Percentiles rank a stretch among this genome's conserved stretches.
Conservation (phyloP, 2,329 filamentous ascomycete species). For the Hymenoscyphus occultus region DNA sequence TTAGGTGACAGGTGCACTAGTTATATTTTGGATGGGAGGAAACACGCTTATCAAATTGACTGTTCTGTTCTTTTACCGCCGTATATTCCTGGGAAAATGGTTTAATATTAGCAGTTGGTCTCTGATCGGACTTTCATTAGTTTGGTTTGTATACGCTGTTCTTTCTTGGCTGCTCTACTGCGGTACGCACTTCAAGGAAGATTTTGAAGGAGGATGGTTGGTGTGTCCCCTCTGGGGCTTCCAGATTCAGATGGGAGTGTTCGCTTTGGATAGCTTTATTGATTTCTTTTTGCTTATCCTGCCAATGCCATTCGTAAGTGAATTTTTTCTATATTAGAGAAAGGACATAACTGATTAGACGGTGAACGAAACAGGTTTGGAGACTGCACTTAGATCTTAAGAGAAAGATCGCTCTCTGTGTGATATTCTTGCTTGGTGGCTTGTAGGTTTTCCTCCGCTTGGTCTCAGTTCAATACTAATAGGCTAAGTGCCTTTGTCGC, state of each 20-base stretch:
- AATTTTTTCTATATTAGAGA: background rate
- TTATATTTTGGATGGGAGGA: background rate
- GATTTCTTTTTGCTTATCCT: background rate
- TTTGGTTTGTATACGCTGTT: background rate
- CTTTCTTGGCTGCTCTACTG: background rate
- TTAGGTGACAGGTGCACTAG: background rate
- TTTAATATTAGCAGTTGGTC: background rate
- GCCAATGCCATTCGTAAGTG: background rate
- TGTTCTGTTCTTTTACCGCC: background rate
- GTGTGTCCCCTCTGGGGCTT: background rate
- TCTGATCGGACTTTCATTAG: background rate
- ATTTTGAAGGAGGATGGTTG: background rate
- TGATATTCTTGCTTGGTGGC: background rate
- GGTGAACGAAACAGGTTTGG: background rate
- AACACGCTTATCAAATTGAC: background rate
- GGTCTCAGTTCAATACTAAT: background rate
- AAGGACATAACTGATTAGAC: background rate
- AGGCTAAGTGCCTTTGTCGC: background rate
- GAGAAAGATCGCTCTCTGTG: background rate
- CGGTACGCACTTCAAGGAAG: background rate
- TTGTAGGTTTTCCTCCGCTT: background rate
- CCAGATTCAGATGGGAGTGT: background rate
- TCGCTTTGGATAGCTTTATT: background rate
- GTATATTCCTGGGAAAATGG: background rate
- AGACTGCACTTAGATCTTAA: background rate